Conservation (phyloP, 2,329 filamentous ascomycete genomes). For the Nectriaceae sp. region DNA sequence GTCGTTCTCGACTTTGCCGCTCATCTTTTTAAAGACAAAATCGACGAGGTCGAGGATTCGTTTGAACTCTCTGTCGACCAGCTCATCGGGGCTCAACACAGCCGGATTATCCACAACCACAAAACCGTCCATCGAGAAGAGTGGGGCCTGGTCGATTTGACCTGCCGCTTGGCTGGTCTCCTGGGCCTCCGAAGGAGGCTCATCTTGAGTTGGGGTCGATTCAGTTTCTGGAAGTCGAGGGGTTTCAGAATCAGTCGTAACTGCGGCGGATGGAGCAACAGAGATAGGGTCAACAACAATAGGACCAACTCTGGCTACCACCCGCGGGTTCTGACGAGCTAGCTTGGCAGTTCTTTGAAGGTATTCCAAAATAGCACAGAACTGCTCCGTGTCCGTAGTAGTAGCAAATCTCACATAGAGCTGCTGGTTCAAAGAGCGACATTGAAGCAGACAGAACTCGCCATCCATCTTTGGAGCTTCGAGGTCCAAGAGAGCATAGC, state of each 20-base stretch:
- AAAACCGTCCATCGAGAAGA: conserved; percentile 17
- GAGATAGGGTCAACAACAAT: not conserved
- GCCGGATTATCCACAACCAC: conserved; percentile 8
- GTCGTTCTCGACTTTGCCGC: not conserved
- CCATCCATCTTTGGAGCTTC: conserved; percentile 17
- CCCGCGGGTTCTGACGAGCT: not conserved
- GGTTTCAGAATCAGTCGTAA: not conserved
- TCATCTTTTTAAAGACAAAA: conserved; percentile 9
- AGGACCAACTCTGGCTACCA: too few species aligned
- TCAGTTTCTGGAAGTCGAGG: not conserved
- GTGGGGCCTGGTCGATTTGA: not conserved
- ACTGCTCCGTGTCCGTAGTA: conserved; percentile 13
- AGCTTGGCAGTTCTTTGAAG: conserved; percentile 9
- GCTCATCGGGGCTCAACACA: not conserved
- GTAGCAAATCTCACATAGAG: conserved; percentile 17
- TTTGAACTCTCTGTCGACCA: conserved; percentile 9
- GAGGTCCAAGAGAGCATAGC: conserved; percentile 24
- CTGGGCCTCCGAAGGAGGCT: not conserved
- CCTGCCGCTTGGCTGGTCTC: not conserved
- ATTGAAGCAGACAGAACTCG: conserved; percentile 22
- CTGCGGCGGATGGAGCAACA: not conserved
- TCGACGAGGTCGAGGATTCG: conserved; percentile 15
- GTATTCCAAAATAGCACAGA: conserved; percentile 8
- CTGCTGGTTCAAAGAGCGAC: not conserved
- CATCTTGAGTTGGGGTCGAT: not conserved